phyloP scores from a whole-genome alignment of 129 eudicot genomes.

The Lactuca saligna region DNA sequence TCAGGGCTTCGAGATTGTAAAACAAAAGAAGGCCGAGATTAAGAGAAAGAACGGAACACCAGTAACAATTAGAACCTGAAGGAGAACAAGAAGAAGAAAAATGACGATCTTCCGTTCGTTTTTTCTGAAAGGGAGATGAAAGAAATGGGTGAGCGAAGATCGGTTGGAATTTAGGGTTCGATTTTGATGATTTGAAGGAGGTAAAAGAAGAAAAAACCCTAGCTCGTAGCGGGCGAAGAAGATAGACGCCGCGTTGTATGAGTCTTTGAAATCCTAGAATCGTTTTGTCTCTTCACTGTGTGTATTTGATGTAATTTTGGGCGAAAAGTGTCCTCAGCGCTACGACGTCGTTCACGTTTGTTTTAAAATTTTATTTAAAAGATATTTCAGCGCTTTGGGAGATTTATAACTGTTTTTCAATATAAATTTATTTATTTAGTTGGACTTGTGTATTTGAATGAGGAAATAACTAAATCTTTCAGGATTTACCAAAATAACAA shows the following conservation, averaged over 20 bases:
- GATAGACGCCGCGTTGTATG: slow-evolving; percentile 33
- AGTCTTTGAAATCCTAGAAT: slow-evolving; percentile 16
- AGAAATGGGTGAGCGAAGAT: not conserved
- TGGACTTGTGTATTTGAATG: too few species aligned
- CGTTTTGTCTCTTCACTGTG: not conserved
- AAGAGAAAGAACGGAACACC: slow-evolving; percentile 1
- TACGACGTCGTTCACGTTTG: not conserved
- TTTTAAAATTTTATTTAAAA: not conserved
- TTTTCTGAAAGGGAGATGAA: not conserved
- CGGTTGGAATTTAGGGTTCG: slow-evolving; percentile 13
- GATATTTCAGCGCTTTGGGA: not conserved
- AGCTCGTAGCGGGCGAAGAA: slow-evolving; percentile 26
- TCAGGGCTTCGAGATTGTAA: not conserved
- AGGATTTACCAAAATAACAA: too few species aligned
- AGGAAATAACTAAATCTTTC: too few species aligned
- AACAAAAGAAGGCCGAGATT: not conserved
- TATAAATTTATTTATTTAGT: too few species aligned
- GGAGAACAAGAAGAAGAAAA: not conserved
- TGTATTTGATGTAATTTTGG: not conserved
- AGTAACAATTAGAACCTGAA: slow-evolving; percentile 8
- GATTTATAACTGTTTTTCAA: too few species aligned
- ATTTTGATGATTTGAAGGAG: slow-evolving; percentile 20
- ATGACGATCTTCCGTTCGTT: slow-evolving; percentile 11
- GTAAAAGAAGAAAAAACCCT: slow-evolving; percentile 29
- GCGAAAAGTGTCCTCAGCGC: not conserved